Base-by-base conservation (phyloP, 129 eudicot genomes). In the Scalesia atractyloides region DNA sequence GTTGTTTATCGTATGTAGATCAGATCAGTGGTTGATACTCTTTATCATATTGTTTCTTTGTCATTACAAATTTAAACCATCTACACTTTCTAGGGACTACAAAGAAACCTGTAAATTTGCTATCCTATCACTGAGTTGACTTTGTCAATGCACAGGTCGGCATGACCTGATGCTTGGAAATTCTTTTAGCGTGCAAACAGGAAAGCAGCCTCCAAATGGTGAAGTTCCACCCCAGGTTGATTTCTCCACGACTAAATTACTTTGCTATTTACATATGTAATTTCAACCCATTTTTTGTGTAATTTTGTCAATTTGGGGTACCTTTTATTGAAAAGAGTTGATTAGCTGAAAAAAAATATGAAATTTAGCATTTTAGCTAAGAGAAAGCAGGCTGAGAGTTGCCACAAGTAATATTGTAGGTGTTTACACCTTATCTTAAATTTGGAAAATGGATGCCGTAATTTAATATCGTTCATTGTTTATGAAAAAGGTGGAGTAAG, bases 141-240 rank as follows among this genome's bases (percentile, higher is more conserved):
- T 69, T 34, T 64, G 15, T 76, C 37, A 67, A 63, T 76, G 60
- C 66, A 44, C 76, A 94, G 98, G 83, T 80, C 89, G 98, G 74
- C 87, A 86, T 56, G 98, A 94, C 73, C 72, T 94, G 76, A 81
- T 66, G 82, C 90, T 94, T 60, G 98, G 98, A 36, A 90, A 84
- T 70, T 84, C 98, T 13, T 94, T 94, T 70, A 65, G 66, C 2
- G 67, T 73, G 10, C 81, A 81, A 54, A 79, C 86, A 17, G 79
- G 81, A 65, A 76, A 70, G 78, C 73, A 62, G 69, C 80, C 96
- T 72, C 98, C 97, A 51, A 86, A 75, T 49, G 64, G 76, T 70
- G 98, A 90, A 81, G 86, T 86, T 74, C 80, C 91, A 57, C 98
- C 97, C 5, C 86, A 88, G 96, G 98, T 94, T 58, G 19, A 64